These are phyloP conservation scores for Grigorovia transvaalensis DNA, from an alignment of 805 yeast species.

Conservation along the genomic window DNA sequence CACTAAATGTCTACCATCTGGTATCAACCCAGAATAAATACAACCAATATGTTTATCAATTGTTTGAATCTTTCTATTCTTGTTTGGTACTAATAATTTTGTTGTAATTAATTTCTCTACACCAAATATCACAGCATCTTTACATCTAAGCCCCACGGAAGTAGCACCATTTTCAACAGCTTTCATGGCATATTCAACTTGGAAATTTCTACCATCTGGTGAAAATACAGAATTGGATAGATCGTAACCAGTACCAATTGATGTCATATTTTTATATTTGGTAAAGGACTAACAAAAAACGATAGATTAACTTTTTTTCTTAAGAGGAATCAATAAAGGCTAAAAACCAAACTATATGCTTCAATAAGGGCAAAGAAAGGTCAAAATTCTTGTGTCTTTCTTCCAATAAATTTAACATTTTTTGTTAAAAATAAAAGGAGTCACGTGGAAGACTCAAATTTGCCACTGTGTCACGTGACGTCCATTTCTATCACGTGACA, in stretches of 20 bases:
- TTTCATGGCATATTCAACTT: conserved; percentile 94
- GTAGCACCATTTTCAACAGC: conserved; percentile 98
- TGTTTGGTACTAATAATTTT: conserved; percentile 78
- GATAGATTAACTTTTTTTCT: too few relatives aligned
- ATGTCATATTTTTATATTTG: conserved; percentile 40
- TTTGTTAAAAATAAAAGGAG: too few relatives aligned
- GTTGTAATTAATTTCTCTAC: conserved; percentile 89
- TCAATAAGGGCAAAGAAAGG: too few relatives aligned
- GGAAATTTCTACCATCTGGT: conserved; percentile 89
- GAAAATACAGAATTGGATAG: conserved; percentile 88
- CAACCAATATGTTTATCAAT: conserved; percentile 91
- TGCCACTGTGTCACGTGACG: neutral
- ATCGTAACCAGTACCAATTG: conserved; percentile 99
- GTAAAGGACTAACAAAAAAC: too few relatives aligned
- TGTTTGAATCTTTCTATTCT: conserved; percentile 83
- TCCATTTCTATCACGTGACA: too few relatives aligned
- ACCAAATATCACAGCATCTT: conserved; percentile 93
- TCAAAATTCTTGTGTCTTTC: too few relatives aligned
- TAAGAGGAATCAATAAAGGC: too few relatives aligned
- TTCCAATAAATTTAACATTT: too few relatives aligned
- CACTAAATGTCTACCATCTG: conserved; percentile 94
- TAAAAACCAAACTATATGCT: too few relatives aligned
- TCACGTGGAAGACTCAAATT: too few relatives aligned
- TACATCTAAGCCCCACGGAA: conserved; percentile 81
- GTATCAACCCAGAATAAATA: conserved; percentile 87